Base-by-base conservation (phyloP, 495 filamentous ascomycete species). In the Amniculicola lignicola region DNA sequence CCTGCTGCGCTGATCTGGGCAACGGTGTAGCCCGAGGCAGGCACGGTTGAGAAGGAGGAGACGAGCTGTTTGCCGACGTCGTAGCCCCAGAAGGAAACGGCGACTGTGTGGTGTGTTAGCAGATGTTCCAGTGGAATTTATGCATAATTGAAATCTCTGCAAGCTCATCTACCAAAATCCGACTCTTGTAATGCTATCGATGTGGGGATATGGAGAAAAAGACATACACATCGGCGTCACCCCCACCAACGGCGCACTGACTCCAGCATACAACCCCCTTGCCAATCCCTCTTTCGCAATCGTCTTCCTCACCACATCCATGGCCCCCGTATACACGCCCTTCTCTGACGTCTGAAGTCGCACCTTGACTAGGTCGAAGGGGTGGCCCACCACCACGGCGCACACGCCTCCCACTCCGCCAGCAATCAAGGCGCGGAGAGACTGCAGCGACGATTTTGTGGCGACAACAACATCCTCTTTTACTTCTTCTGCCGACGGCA, bases 51-150 rank as follows among this genome's bases (percentile, higher is more conserved):
- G 56, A 87, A 70, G 50, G 70, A 74, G 62, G 82, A 78, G 44
- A 97, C 88, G 61, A 99, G 77, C 50, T 79, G 75, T 73, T 99
- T 96, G 72, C 93, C 94, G 47, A 96, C 75, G 70, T 95, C 93
- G 73, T 96, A 99, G 61, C 93, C 93, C 77, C 93, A 98, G 80
- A 98, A 98, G 69, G 90, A 95, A 41, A 98, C 90, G 65, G 93
- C 93, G 74, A 97, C 91, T 96, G 51, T 40, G 31, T 2, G 11
- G 14, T 35, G 23, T 24, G 29, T 54, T 45, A 51, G 31, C 2
- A 19, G n/a, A 7, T 33, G 29, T n/a, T n/a, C n/a, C n/a, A n/a
- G n/a, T n/a, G n/a, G n/a, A n/a, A n/a, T n/a, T n/a, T n/a, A n/a
- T n/a, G n/a, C n/a, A n/a, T n/a, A n/a, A n/a, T n/a, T n/a, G n/a